Base-by-base conservation (phyloP, 2,329 filamentous ascomycete genomes). In the Aspergillus cejpii region DNA sequence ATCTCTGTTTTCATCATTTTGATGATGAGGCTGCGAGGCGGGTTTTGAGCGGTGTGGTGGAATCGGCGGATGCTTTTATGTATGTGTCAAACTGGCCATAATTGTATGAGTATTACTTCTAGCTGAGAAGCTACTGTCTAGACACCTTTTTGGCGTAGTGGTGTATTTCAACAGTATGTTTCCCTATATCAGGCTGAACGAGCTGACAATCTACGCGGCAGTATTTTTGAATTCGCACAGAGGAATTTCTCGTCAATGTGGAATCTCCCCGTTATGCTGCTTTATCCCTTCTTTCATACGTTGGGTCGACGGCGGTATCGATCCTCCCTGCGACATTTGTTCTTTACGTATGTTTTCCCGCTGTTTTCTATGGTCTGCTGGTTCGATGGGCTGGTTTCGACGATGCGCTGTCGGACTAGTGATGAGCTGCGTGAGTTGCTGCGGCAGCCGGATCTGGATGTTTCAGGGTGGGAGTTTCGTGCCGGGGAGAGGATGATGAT, bases 1-100 rank as follows among this genome's bases (percentile, higher is more conserved):
- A 83, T 60, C 71, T 87, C 2, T 78, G 83, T 1, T 90, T 90
- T 58, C 85, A 89, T 64, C 85, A 89, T 66, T 89, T 89, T 54
- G 76, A 81, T 49, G 81, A 88, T 56, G 66, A 67, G 3, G 64
- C 81, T 14, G 85, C 82, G 0, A 67, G 62, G 20, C 71, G 73
- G 6, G 83, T 87, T 23, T 61, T 90, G 24, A 71, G 71, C 41
- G 80, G 84, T 59, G 48, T 51, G 7, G 39, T 54, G 2, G 52
- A 62, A 47, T 54, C 43, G 7, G 53, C 47, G 20, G 61, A 63
- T 39, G 37, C 53, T 1, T 57, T 56, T 20, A 44, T 56, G 62
- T 62, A 48, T 43, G 57, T 48, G 4, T 5, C 11, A n/a, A n/a
- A n/a, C n/a, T n/a, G n/a, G n/a, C n/a, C n/a, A n/a, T n/a, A n/a